Percentiles rank a stretch among this genome's conserved stretches.
phyloP scores from a whole-genome alignment of 192 early-diverging fungal species.

The Coemansia sp. region DNA sequence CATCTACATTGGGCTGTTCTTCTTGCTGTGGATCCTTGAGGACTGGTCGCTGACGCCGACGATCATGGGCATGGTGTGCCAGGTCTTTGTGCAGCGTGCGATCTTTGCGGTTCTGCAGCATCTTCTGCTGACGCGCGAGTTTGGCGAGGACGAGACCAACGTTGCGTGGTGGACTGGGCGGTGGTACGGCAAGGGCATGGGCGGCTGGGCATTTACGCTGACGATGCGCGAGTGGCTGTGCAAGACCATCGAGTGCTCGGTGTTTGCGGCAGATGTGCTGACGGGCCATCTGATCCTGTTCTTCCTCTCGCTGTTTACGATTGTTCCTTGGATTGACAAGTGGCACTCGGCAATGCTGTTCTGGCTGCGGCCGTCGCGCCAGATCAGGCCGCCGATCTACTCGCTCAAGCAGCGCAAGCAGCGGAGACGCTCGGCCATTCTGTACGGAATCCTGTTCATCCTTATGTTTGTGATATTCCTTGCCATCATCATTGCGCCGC shows the following conservation, averaged over 20 bases:
- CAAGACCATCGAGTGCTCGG: constrained; percentile 83
- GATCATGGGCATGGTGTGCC: constrained; percentile 66
- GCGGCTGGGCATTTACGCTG: constrained; percentile 66
- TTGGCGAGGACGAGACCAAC: constrained; percentile 81
- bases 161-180: constrained; percentile 87
- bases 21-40: constrained; percentile 68
- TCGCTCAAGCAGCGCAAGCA: constrained; percentile 65
- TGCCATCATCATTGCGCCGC: constrained; percentile 64
- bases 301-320: constrained; percentile 67
- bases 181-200: constrained; percentile 77
- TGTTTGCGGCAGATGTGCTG: constrained; percentile 79
- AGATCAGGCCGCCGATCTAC: constrained; percentile 75
- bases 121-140: constrained; percentile 75
- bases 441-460: constrained; percentile 71
- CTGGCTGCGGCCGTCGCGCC: constrained; percentile 79
- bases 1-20: constrained; percentile 62
- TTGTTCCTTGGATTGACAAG: constrained; percentile 73
- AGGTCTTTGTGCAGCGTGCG: constrained; percentile 68
- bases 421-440: constrained; percentile 64
- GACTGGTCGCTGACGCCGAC: constrained; percentile 65
- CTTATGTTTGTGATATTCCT: constrained; percentile 64
- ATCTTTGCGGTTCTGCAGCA: constrained; percentile 69
- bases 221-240: constrained; percentile 78
- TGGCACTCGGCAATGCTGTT: constrained; percentile 82
- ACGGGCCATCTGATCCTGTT: constrained; percentile 77